phyloP scores from a whole-genome alignment of 148 eudicot genomes.

The Beta vulgaris region DNA sequence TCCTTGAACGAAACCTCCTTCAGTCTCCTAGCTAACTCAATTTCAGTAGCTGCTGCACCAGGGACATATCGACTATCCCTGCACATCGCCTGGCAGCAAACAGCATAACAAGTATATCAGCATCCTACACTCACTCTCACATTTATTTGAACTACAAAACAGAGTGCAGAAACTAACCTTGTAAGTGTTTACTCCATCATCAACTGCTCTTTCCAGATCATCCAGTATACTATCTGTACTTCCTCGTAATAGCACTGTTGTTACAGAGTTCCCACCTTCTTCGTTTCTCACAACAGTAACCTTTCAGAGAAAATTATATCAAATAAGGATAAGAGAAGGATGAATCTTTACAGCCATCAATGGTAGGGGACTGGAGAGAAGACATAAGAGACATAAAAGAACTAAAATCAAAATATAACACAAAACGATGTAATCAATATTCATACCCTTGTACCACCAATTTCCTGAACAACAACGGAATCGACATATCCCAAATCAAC shows the following conservation, averaged over 20 bases:
- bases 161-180: constrained; percentile 39
- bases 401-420: not conserved
- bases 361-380: not conserved
- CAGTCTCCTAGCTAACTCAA: constrained; percentile 82
- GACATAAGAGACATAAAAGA: not conserved
- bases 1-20: constrained; percentile 88
- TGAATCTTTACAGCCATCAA: not conserved
- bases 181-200: constrained; percentile 93
- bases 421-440: not conserved
- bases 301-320: not conserved
- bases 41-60: constrained; percentile 97
- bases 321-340: not conserved
- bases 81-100: constrained; percentile 72
- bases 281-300: constrained; percentile 90
- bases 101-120: not conserved
- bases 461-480: constrained; percentile 83
- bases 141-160: not conserved
- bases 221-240: constrained; percentile 98
- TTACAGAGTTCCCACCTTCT: constrained; percentile 85
- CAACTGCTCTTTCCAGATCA: constrained; percentile 98
- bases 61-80: constrained; percentile 91
- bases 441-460: constrained; percentile 82
- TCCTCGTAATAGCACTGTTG: constrained; percentile 81
- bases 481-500: constrained; percentile 90
- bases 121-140: constrained; percentile 10